Percentiles rank a stretch among this genome's conserved stretches.
These are phyloP conservation scores for Fusarium sp. DNA, from an alignment of 2,329 filamentous ascomycete species.

Conservation along the genomic window DNA sequence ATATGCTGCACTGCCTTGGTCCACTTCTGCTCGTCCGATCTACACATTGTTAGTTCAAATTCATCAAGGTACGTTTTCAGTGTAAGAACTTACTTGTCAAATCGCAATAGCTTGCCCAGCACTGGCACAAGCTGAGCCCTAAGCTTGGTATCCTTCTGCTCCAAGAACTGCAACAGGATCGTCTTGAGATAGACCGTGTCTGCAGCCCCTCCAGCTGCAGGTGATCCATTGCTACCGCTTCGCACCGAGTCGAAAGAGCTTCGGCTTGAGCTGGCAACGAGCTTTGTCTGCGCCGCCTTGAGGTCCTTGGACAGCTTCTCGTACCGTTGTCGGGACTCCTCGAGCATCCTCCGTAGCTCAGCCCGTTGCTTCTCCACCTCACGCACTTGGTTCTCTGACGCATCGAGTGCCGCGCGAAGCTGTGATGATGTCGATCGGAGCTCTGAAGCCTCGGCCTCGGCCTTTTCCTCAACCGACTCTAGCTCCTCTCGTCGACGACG, in stretches of 20 bases:
- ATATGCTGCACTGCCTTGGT: conserved; percentile 76
- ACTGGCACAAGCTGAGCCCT: conserved; percentile 83
- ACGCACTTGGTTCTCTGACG: conserved; percentile 84
- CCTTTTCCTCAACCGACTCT: conserved; percentile 76
- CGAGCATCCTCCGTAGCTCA: conserved; percentile 80
- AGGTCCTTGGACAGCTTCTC: conserved; percentile 82
- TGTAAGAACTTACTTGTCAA: conserved; percentile 73
- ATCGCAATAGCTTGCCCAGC: conserved; percentile 79
- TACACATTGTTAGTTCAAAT: conserved; percentile 37
- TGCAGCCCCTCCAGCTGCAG: conserved; percentile 42
- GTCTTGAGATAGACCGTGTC: conserved; percentile 81
- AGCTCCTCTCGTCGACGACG: conserved; percentile 79
- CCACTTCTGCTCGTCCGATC: conserved; percentile 86
- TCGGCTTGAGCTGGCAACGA: conserved; percentile 59
- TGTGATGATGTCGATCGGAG: conserved; percentile 81
- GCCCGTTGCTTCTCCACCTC: conserved; percentile 86
- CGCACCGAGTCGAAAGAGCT: conserved; percentile 54
- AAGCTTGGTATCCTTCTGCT: conserved; percentile 82
- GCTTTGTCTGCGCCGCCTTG: conserved; percentile 63
- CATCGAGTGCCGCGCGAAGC: conserved; percentile 84
- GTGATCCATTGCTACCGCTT: conserved; percentile 50
- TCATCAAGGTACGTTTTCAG: background rate
- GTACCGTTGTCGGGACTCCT: conserved; percentile 80
- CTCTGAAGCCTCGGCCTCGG: conserved; percentile 79
- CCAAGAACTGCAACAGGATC: conserved; percentile 83